Conservation (phyloP, 2,329 filamentous ascomycete genomes). For the Fusarium cicatricum region DNA sequence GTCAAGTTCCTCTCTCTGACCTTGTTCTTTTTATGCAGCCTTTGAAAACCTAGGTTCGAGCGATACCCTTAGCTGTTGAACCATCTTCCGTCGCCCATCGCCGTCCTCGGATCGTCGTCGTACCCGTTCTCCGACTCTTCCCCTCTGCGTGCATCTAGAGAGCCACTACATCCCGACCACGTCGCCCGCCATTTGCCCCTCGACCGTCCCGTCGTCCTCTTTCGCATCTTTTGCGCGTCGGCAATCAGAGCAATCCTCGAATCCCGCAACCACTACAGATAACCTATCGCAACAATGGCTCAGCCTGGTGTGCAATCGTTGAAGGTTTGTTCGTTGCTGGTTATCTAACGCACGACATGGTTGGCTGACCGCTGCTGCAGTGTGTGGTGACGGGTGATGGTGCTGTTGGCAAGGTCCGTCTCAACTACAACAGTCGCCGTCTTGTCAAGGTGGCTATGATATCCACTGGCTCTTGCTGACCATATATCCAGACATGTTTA, state of each 20-base stretch:
- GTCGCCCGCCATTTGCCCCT: slow-evolving; percentile 22
- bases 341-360: slow-evolving; percentile 32
- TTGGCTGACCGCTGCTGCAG: slow-evolving; percentile 58
- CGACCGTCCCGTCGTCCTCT: slow-evolving; percentile 13
- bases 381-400: slow-evolving; percentile 99
- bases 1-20: slow-evolving; percentile 40
- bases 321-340: slow-evolving; percentile 69
- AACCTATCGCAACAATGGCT: slow-evolving; percentile 63
- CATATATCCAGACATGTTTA: slow-evolving; percentile 80
- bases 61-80: slow-evolving; percentile 23
- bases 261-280: slow-evolving; percentile 5
- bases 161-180: slow-evolving; percentile 18
- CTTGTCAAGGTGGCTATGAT: background rate
- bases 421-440: slow-evolving; percentile 6
- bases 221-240: slow-evolving; percentile 13
- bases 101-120: slow-evolving; percentile 22
- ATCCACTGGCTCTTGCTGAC: slow-evolving; percentile 39
- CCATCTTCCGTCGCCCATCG: slow-evolving; percentile 26
- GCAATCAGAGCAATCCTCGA: too few species aligned
- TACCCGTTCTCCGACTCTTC: slow-evolving; percentile 23
- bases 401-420: slow-evolving; percentile 91
- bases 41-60: slow-evolving; percentile 33
- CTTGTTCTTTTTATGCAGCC: slow-evolving; percentile 38
- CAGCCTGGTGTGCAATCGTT: slow-evolving; percentile 87
- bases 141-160: slow-evolving; percentile 24